Evolutionary conservation across 352 stramenopile genomes (phyloP).

Genomic region (Phytopythium delawarense): DNA sequence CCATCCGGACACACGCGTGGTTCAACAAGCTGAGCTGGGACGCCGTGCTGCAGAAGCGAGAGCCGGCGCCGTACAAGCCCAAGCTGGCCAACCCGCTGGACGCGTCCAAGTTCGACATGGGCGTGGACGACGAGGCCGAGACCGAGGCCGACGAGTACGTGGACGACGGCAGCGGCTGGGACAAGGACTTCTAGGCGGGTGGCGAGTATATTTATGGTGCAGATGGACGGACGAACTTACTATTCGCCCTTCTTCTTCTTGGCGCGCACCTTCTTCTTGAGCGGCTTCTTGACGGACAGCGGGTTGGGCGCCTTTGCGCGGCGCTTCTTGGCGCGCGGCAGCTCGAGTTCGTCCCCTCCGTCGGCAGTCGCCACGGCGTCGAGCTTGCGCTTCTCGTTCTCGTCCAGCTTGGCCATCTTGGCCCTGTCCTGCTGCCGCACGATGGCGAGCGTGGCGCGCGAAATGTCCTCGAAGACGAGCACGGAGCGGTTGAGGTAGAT

Average conservation of each 20-base stretch:
- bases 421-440: slow-evolving; percentile 74
- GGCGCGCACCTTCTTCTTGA: slow-evolving; percentile 73
- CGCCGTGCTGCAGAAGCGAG: slow-evolving; percentile 84
- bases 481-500: slow-evolving; percentile 86
- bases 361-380: slow-evolving; percentile 31
- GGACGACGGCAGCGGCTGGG: slow-evolving; percentile 68
- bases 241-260: slow-evolving; percentile 65
- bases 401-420: slow-evolving; percentile 63
- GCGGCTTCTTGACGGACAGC: slow-evolving; percentile 68
- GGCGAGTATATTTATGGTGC: neutral
- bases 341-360: slow-evolving; percentile 6
- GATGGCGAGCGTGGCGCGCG: slow-evolving; percentile 68
- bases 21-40: slow-evolving; percentile 89
- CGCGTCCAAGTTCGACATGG: slow-evolving; percentile 77
- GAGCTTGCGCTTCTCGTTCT: slow-evolving; percentile 76
- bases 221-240: neutral
- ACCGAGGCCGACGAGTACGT: slow-evolving; percentile 38
- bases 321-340: slow-evolving; percentile 37
- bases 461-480: slow-evolving; percentile 86
- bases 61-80: slow-evolving; percentile 88
- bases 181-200: slow-evolving; percentile 72
- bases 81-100: slow-evolving; percentile 87
- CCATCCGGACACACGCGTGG: slow-evolving; percentile 90
- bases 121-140: slow-evolving; percentile 68
- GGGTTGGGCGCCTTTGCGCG: slow-evolving; percentile 73